A percentile compares a stretch with the other conserved stretches of the same genome.
phyloP scores from a whole-genome alignment of 2,329 filamentous ascomycete species.

The Cladosporium sphaerospermum region DNA sequence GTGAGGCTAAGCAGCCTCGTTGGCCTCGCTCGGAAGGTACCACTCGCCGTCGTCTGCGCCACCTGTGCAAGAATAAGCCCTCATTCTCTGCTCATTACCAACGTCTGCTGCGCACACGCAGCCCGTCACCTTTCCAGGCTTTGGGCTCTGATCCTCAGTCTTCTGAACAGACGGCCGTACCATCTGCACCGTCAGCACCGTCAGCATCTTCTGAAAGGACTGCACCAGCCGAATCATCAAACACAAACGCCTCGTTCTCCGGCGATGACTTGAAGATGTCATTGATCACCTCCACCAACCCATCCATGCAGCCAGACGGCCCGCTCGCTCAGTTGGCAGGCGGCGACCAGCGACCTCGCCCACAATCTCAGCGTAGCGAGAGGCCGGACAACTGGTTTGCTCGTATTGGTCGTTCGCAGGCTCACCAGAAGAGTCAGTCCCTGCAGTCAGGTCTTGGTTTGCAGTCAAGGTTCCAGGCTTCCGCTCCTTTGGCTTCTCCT shows the following conservation, averaged over 20 bases:
- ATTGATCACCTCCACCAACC: slow-evolving; percentile 45
- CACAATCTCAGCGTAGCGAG: slow-evolving; percentile 17
- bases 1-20: slow-evolving; percentile 33
- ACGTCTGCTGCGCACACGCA: slow-evolving; percentile 53
- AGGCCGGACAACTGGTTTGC: slow-evolving; percentile 37
- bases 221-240: slow-evolving; percentile 17
- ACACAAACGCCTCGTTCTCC: slow-evolving; percentile 34
- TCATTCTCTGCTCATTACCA: slow-evolving; percentile 59
- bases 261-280: slow-evolving; percentile 47
- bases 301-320: slow-evolving; percentile 46
- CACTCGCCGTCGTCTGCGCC: slow-evolving; percentile 52
- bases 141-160: slow-evolving; percentile 26
- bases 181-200: slow-evolving; percentile 15
- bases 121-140: slow-evolving; percentile 51
- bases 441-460: slow-evolving; percentile 42
- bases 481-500: slow-evolving; percentile 36
- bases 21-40: slow-evolving; percentile 55
- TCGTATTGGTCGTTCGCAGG: slow-evolving; percentile 38
- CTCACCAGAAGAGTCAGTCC: slow-evolving; percentile 47
- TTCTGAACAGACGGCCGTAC: slow-evolving; percentile 17
- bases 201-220: not conserved
- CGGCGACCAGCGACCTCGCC: slow-evolving; percentile 33
- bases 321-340: slow-evolving; percentile 42
- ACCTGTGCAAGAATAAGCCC: slow-evolving; percentile 56
- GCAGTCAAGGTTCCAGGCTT: slow-evolving; percentile 10